These are phyloP conservation scores for Botrytis pseudocinerea DNA, from an alignment of 2,329 filamentous ascomycete genomes.

Conservation along the genomic window DNA sequence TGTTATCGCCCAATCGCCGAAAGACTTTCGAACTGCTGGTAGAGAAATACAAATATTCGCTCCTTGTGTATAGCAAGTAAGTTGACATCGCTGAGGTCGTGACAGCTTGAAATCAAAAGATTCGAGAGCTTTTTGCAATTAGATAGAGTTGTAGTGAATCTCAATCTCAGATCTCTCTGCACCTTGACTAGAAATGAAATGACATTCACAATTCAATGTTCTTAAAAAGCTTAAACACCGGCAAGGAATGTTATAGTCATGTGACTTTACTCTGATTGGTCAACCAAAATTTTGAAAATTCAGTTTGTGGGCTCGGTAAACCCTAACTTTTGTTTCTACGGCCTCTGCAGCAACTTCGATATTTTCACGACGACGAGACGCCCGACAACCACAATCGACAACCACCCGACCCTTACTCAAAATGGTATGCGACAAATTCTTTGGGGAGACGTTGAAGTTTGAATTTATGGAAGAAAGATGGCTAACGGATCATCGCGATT, in stretches of 20 bases:
- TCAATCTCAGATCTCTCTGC: background rate
- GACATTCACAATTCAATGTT: background rate
- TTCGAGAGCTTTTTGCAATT: background rate
- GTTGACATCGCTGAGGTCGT: background rate
- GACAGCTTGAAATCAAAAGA: background rate
- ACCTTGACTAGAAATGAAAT: background rate
- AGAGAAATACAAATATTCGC: background rate
- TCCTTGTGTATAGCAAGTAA: too few species aligned
- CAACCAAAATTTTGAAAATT: constrained; percentile 19
- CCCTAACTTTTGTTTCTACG: constrained; percentile 20
- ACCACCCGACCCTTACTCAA: constrained; percentile 24
- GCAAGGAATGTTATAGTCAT: background rate
- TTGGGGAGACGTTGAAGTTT: background rate
- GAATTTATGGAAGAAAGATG: constrained; percentile 21
- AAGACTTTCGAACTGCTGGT: background rate
- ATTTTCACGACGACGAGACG: constrained; percentile 25
- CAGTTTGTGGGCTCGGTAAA: constrained; percentile 24
- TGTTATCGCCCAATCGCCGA: background rate
- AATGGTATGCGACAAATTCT: constrained; percentile 22
- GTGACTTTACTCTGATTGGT: background rate
- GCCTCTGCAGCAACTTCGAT: constrained; percentile 22
- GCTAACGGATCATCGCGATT: constrained; percentile 43
- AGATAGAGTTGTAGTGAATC: background rate
- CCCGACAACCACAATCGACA: constrained; percentile 26
- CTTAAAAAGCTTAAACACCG: background rate